phyloP scores from a whole-genome alignment of 495 filamentous ascomycete genomes.

The Neurospora discreta region DNA sequence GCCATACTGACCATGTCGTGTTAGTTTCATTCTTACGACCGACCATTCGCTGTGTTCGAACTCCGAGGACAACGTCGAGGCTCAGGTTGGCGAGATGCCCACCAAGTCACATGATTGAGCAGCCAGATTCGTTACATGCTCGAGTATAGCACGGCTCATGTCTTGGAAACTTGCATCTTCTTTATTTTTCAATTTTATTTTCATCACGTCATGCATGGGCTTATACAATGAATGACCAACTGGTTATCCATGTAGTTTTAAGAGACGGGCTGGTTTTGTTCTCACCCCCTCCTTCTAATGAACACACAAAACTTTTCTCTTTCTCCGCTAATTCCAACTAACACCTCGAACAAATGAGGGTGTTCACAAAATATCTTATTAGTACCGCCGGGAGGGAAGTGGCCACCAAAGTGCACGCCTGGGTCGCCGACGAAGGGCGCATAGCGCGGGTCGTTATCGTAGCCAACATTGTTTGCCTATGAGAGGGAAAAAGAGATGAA shows the following conservation, averaged over 20 bases:
- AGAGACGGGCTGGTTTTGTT: background rate
- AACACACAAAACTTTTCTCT: background rate
- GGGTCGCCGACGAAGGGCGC: slow-evolving; percentile 26
- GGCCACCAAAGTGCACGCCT: slow-evolving; percentile 27
- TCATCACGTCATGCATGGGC: background rate
- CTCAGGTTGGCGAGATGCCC: background rate
- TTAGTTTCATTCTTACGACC: too few relatives aligned
- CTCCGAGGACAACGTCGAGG: background rate
- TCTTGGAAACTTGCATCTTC: background rate
- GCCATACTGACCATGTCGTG: too few relatives aligned
- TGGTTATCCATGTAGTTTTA: background rate
- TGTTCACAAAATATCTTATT: slow-evolving; percentile 9
- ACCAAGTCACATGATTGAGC: background rate
- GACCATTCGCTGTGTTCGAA: background rate
- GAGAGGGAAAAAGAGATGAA: background rate
- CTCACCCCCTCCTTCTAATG: background rate
- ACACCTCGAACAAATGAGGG: slow-evolving; percentile 1
- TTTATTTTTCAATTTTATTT: background rate
- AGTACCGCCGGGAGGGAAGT: slow-evolving; percentile 20
- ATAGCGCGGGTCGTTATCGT: background rate
- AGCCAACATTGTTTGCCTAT: background rate
- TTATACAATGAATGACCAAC: background rate
- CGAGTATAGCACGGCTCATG: background rate
- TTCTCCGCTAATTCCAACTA: background rate
- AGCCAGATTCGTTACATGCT: background rate